Conservation (phyloP, 805 yeast genomes). For the Zygosaccharomyces siamensis region DNA sequence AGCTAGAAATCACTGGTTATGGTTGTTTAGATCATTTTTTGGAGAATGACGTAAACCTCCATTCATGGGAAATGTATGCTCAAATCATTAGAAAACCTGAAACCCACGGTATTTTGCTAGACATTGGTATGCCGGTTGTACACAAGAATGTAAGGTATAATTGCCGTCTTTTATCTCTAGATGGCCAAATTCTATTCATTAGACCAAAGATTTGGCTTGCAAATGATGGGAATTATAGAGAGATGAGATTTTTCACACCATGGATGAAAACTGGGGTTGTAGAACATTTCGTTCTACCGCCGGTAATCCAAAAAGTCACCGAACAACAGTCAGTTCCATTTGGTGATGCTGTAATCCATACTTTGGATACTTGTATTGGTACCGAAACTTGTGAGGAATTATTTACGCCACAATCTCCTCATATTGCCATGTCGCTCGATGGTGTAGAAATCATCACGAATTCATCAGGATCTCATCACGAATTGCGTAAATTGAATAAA, state of each 20-base stretch:
- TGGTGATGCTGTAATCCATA: constrained; percentile 87
- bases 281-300: constrained; percentile 71
- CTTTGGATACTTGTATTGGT: constrained; percentile 87
- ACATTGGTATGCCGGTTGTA: constrained; percentile 90
- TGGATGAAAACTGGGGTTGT: constrained; percentile 78
- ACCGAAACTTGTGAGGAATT: constrained; percentile 97
- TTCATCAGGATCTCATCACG: constrained; percentile 97
- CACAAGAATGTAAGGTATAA: constrained; percentile 87
- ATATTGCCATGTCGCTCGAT: constrained; percentile 82
- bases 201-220: constrained; percentile 93
- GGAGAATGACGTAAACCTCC: constrained; percentile 82
- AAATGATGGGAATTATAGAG: constrained; percentile 96
- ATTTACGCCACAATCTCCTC: constrained; percentile 95
- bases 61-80: constrained; percentile 92
- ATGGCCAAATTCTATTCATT: constrained; percentile 74
- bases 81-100: constrained; percentile 64
- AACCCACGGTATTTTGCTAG: constrained; percentile 73
- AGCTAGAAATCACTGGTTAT: constrained; percentile 89
- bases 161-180: constrained; percentile 78
- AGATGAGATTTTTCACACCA: constrained; percentile 94
- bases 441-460: constrained; percentile 98
- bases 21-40: constrained; percentile 92
- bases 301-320: constrained; percentile 56
- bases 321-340: constrained; percentile 66
- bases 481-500: constrained; percentile 80